Base-by-base conservation (phyloP, 352 stramenopile species). In the Globisporangium cederbergense region DNA sequence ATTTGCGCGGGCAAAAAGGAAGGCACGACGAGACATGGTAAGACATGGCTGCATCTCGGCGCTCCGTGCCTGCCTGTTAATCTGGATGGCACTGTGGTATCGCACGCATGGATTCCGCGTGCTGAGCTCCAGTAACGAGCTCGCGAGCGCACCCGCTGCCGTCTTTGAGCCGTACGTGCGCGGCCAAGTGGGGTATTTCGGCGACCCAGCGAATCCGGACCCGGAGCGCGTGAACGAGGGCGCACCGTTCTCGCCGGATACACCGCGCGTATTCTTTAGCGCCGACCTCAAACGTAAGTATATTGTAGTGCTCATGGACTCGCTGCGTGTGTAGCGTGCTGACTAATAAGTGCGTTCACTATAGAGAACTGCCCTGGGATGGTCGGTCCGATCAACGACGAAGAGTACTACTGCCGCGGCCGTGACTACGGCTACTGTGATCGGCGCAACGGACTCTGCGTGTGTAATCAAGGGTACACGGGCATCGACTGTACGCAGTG, bases 391-490 rank as follows among this genome's bases (percentile, higher is more conserved):
- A 75, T 96, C 46, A 79, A 81, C 30, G 84, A 98, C 55, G 75
- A 85, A 11, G 86, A 95, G 68, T 98, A 93, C 76, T 98, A 97
- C 72, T 99, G 96, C 68, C 68, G 66, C 28, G 81, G 86, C 20
- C 87, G 90, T 53, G 83, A 97, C 58, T 97, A 96, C 68, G 96
- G 96, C 28, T 98, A 97, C 71, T 99, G 96, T 71, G 96, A 99
- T 73, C 84, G 90, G 36, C 86, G 91, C 47, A 97, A 73, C 38
- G 95, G 96, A 0, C 83, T 93, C 1, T 99, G 96, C 65, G 94
- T 97, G 36, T 99, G 96, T 70, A 98, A 98, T 60, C 73, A 90
- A 45, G 96, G 96, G 2, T 98, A 98, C 75, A 88, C 86, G 30
- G 96, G 96, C 1, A 62, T 96, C 3, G 88, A 94, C 54, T 99